Evolutionary conservation across 768 basidiomycete genomes (phyloP), one percentile per base, ranked within the genome.

Genomic region (Boletus fagicola): DNA sequence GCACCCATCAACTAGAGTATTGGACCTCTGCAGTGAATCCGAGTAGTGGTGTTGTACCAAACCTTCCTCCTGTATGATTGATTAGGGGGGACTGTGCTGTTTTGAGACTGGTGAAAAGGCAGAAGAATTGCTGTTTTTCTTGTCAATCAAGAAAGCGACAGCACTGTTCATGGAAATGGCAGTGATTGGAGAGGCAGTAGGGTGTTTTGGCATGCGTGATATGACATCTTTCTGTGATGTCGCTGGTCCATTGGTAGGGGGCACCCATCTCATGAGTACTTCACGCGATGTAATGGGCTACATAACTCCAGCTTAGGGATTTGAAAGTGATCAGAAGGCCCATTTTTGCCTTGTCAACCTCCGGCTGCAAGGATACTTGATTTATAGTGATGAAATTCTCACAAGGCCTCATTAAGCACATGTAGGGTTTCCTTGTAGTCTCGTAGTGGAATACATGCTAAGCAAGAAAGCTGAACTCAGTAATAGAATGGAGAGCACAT

Each of bases 401-500:
- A 12, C 1, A 61, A 12, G 1, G 52, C 57, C n/a, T 61, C 22
- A 1, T 2, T 1, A 13, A 61, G 43, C 1, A 36, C 10, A 15
- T 59, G 42, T 1, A 61, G 12, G 13, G 57, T 61, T 11, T 61
- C 24, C 0, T 59, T 36, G 24, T 36, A 24, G 1, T 42, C 0
- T 59, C 43, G 24, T 36, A 24, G 1, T 42, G 22, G 11, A 12
- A 10, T 1, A 43, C 61, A 0, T 63, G 46, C 57, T 79, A 77
- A 1, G 70, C 72, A 3, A 72, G 60, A 47, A 73, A 78, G 11
- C 67, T 66, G 48, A 79, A 78, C 49, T 79, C 74, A 1, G 72
- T 62, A 2, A 78, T 67, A 1, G 73, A 62, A 4, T 69, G 64
- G 24, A 80, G 42, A 1, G 74, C 68, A 26, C 56, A 54, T 8